phyloP scores from a whole-genome alignment of 1,139 yeast species.

The Yamadazyma triangularis region DNA sequence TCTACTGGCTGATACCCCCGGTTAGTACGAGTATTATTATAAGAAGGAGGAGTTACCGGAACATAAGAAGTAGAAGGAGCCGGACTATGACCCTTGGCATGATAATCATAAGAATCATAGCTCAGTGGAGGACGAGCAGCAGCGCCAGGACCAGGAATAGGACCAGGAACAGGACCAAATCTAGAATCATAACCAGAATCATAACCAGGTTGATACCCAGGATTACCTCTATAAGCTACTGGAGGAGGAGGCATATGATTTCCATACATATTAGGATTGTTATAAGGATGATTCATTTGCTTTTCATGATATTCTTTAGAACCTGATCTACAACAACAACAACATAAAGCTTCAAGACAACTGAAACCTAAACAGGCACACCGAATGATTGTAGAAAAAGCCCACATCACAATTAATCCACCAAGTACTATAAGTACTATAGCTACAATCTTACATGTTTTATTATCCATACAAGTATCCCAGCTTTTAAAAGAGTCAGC shows the following conservation, averaged over 20 bases:
- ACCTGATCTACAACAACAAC: conserved; percentile 40
- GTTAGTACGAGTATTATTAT: too few relatives aligned
- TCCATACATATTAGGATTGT: conserved; percentile 38
- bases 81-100: too few relatives aligned
- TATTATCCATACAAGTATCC: conserved; percentile 80
- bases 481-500: conserved; percentile 60
- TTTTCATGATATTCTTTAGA: conserved; percentile 14
- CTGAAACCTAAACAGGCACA: conserved; percentile 43
- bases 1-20: too few relatives aligned
- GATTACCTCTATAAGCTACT: too few relatives aligned
- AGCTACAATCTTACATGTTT: conserved; percentile 69
- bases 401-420: conserved; percentile 39
- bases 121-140: too few relatives aligned
- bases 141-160: too few relatives aligned
- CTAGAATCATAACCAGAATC: too few relatives aligned
- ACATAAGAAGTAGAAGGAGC: too few relatives aligned
- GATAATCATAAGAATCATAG: too few relatives aligned
- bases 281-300: conserved; percentile 18
- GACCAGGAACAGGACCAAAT: conserved; percentile 2
- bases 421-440: conserved; percentile 71
- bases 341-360: conserved; percentile 43
- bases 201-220: conserved; percentile 9
- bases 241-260: conserved; percentile 25
- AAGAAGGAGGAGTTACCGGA: too few relatives aligned
- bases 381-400: conserved; percentile 36